Evolutionary conservation across 2,329 filamentous ascomycete genomes (phyloP), one percentile per base, ranked within the genome.

Genomic region (Xylaria polymorpha): DNA sequence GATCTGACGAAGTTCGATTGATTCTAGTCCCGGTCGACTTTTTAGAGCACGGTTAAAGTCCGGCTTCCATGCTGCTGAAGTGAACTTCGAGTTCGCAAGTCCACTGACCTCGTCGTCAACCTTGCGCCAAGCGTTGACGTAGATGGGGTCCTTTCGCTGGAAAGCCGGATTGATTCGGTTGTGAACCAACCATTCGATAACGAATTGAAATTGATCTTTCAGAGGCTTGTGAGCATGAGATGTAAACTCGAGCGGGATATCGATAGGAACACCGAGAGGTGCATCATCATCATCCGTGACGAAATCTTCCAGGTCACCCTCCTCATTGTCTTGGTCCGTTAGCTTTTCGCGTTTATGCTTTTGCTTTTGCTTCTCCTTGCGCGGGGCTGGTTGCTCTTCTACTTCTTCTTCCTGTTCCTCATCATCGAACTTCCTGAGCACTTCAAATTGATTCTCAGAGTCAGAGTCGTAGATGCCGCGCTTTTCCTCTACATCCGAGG

Each of bases 131-230:
- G 92, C 89, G 32, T 92, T 83, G 14, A 81, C 75, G 78, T 94
- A 96, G 14, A 94, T 81, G 8, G 87, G 83, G 68, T 92, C 88
- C 5, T 86, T 81, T 20, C 77, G 76, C 12, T 86, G 81, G 74
- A 94, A 94, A 0, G 84, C 88, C 0, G 92, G 92, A 72, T 94
- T 91, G 60, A 96, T 85, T 73, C 91, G 90, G 76, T 92, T 92
- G 75, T 94, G 91, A 2, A 95, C 90, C 80, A 94, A 91, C 92
- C 92, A 95, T 77, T 94, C 91, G 1, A 95, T 84, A 0, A 88
- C 91, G 74, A 90, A 89, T 57, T 87, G 87, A 81, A 95, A 95
- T 59, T 94, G 88, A 46, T 93, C 89, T 71, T 89, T 90, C 0
- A 90, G 82, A 60, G 91, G 91, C 73, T 90, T 90, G 70, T 90